phyloP scores from a whole-genome alignment of 2,329 filamentous ascomycete species.

The Fusarium penzigii region DNA sequence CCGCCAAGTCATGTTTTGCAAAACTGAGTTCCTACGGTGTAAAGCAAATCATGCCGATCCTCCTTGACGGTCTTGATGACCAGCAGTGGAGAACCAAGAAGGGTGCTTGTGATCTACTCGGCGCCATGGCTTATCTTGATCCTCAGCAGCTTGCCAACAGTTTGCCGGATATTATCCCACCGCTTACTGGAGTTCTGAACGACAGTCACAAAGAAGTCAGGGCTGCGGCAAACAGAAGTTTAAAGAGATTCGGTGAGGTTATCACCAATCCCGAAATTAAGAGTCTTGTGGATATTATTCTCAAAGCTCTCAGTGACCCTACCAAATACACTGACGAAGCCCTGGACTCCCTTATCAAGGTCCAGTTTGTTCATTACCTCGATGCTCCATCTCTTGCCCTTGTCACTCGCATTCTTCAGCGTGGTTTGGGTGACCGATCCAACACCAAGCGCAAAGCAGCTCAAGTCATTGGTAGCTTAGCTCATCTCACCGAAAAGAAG shows the following conservation, averaged over 20 bases:
- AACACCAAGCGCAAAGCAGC: conserved; percentile 94
- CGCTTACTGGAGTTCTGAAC: conserved; percentile 88
- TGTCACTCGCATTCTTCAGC: conserved; percentile 92
- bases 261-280: conserved; percentile 98
- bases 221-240: conserved; percentile 85
- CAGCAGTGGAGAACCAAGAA: conserved; percentile 98
- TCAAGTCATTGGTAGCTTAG: conserved; percentile 96
- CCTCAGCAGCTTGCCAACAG: conserved; percentile 91
- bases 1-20: conserved; percentile 91
- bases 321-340: conserved; percentile 97
- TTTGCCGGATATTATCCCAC: conserved; percentile 94
- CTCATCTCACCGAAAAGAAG: conserved; percentile 94
- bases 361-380: conserved; percentile 98
- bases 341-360: conserved; percentile 90
- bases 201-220: conserved; percentile 98
- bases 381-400: conserved; percentile 94
- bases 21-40: conserved; percentile 94
- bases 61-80: conserved; percentile 90
- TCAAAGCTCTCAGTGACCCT: conserved; percentile 95
- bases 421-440: conserved; percentile 86
- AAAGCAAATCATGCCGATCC: conserved; percentile 87
- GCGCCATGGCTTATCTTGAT: conserved; percentile 98
- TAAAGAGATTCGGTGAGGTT: conserved; percentile 97
- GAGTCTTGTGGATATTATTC: conserved; percentile 82
- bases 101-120: conserved; percentile 92